These are phyloP conservation scores for Stevia rebaudiana DNA, from an alignment of 140 eudicot species.

Conservation along the genomic window DNA sequence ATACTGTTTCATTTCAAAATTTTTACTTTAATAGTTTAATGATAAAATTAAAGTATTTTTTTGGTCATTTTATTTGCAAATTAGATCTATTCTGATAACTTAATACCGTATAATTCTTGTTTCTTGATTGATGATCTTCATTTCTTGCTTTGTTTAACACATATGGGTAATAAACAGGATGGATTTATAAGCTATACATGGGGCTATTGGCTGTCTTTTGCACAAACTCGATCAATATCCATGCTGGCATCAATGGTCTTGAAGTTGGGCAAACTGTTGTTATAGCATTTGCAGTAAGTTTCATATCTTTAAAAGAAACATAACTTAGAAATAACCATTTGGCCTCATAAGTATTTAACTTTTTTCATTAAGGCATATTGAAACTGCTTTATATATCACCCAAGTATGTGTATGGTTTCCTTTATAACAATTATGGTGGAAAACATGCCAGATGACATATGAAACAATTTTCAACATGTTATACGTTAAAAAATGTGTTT, in stretches of 20 bases:
- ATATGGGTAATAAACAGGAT: constrained; percentile 41
- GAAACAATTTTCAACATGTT: neutral
- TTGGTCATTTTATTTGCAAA: neutral
- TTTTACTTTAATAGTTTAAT: neutral
- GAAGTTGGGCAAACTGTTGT: constrained; percentile 99
- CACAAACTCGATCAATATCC: constrained; percentile 93
- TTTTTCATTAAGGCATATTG: neutral
- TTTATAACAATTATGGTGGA: neutral
- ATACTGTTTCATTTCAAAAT: neutral
- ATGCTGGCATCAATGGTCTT: constrained; percentile 96
- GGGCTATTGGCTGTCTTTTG: constrained; percentile 91
- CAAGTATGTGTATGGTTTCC: neutral
- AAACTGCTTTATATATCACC: neutral
- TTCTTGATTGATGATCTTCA: constrained; percentile 11
- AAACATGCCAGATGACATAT: neutral
- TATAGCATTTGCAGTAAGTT: constrained; percentile 83
- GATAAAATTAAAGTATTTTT: neutral
- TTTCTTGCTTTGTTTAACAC: constrained; percentile 8
- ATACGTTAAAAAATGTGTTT: no score
- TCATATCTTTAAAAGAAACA: constrained; percentile 11
- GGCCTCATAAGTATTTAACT: neutral
- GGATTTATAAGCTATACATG: constrained; percentile 90
- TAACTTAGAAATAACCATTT: neutral
- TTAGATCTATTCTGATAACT: neutral
- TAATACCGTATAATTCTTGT: neutral